These are phyloP conservation scores for Chlorociboria aeruginascens DNA, from an alignment of 495 filamentous ascomycete species.

Conservation along the genomic window DNA sequence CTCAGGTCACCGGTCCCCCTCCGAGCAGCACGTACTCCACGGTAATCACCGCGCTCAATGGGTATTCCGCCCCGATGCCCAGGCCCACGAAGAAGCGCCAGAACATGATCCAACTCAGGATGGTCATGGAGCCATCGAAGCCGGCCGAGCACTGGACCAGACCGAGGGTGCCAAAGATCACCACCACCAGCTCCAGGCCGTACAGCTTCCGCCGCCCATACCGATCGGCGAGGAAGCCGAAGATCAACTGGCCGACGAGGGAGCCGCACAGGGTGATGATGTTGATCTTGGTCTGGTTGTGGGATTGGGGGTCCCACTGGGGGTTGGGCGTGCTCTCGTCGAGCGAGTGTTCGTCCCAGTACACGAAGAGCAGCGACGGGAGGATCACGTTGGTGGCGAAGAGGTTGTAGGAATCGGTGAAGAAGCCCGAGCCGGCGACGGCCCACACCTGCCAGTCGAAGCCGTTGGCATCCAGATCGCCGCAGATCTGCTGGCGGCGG, in stretches of 20 bases:
- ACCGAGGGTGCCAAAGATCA: constrained; percentile 42
- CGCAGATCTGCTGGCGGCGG: constrained; percentile 4
- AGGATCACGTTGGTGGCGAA: constrained; percentile 56
- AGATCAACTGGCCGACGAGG: constrained; percentile 45
- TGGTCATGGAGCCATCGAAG: constrained; percentile 33
- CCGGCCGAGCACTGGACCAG: constrained; percentile 30
- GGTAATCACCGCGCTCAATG: constrained; percentile 4
- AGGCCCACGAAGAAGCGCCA: constrained; percentile 43
- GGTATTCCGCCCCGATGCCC: constrained; percentile 21
- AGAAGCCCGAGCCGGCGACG: constrained; percentile 55
- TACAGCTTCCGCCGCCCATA: constrained; percentile 54
- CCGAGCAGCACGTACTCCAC: constrained; percentile 1
- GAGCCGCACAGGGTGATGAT: constrained; percentile 46
- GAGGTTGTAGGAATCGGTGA: constrained; percentile 57
- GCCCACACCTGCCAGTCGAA: constrained; percentile 31
- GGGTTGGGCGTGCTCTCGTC: too few species aligned
- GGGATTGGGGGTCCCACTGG: constrained; percentile 11
- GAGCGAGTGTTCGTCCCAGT: constrained; percentile 31
- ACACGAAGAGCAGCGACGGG: constrained; percentile 50
- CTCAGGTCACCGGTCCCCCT: too few species aligned
- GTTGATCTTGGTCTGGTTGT: constrained; percentile 37
- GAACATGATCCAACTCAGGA: constrained; percentile 44
- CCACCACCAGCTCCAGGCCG: constrained; percentile 47
- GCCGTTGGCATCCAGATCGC: constrained; percentile 10
- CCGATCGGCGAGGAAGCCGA: constrained; percentile 51